Evolutionary conservation across 2,329 filamentous ascomycete genomes (phyloP).

Genomic region (Sporothrix dimorphospora): DNA sequence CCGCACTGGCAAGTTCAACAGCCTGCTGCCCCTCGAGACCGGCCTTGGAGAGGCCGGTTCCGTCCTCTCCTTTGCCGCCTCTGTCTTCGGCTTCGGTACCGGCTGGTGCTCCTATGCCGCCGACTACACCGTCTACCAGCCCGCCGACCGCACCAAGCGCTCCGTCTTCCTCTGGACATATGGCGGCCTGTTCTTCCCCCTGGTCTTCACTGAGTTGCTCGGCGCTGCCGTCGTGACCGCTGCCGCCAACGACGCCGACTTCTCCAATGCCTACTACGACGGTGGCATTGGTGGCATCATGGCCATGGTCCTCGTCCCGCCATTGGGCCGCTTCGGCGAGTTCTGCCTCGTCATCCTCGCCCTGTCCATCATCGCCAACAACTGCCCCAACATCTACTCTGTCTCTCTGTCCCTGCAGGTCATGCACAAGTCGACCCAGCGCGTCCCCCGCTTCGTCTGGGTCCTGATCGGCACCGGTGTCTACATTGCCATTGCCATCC

Average conservation of each 20-base stretch:
- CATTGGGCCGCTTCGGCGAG: constrained; percentile 51
- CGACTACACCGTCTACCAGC: constrained; percentile 61
- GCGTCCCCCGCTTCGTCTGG: constrained; percentile 62
- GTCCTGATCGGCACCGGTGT: constrained; percentile 61
- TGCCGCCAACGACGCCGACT: constrained; percentile 57
- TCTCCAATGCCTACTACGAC: constrained; percentile 47
- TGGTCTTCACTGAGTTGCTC: constrained; percentile 74
- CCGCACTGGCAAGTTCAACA: constrained; percentile 54
- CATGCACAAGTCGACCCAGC: constrained; percentile 52
- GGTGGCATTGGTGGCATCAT: constrained; percentile 54
- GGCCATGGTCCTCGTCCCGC: constrained; percentile 48
- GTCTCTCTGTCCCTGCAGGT: constrained; percentile 54
- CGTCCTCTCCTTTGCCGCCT: constrained; percentile 66
- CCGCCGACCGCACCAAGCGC: constrained; percentile 48
- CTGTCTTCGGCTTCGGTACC: constrained; percentile 69
- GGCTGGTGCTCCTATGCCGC: constrained; percentile 66
- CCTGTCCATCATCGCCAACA: constrained; percentile 51
- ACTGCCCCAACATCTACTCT: constrained; percentile 46
- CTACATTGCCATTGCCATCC: constrained; percentile 61
- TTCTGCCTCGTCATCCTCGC: constrained; percentile 53
- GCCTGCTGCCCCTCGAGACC: constrained; percentile 50
- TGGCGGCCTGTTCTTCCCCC: constrained; percentile 68
- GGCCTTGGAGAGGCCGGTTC: constrained; percentile 59
- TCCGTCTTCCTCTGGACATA: constrained; percentile 73
- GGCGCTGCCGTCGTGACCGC: constrained; percentile 72